Conservation (phyloP, 2,329 filamentous ascomycete genomes). For the Ceratocystis colombiana region DNA sequence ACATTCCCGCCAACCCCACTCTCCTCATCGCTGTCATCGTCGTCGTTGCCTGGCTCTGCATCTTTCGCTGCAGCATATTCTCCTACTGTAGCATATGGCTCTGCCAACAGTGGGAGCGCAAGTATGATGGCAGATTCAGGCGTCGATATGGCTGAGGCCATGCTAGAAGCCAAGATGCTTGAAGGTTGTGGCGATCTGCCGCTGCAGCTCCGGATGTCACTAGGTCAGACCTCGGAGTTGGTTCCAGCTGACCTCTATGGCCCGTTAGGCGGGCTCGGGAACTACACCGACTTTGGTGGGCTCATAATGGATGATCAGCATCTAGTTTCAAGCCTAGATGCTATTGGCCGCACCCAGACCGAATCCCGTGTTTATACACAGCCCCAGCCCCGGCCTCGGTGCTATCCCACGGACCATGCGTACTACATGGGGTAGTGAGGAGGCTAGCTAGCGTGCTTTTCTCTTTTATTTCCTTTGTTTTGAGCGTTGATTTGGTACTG, state of each 20-base stretch:
- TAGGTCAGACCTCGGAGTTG: neutral
- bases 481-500: neutral
- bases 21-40: neutral
- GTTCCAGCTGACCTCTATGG: no score
- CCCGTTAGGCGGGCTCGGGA: no score
- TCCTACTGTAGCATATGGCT: neutral
- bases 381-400: no score
- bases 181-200: neutral
- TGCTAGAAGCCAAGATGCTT: neutral
- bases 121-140: neutral
- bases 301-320: no score
- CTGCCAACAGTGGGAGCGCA: neutral
- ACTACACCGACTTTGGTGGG: no score
- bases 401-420: no score
- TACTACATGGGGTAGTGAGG: no score
- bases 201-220: neutral
- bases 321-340: no score
- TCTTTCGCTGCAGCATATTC: neutral
- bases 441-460: no score
- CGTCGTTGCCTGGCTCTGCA: neutral
- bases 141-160: neutral
- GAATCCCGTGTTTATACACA: no score
- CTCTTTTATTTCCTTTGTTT: no score
- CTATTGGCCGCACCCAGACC: no score
- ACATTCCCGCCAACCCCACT: constrained; percentile 7